phyloP scores from a whole-genome alignment of 2,329 filamentous ascomycete species.

The Ophiostoma sp. region DNA sequence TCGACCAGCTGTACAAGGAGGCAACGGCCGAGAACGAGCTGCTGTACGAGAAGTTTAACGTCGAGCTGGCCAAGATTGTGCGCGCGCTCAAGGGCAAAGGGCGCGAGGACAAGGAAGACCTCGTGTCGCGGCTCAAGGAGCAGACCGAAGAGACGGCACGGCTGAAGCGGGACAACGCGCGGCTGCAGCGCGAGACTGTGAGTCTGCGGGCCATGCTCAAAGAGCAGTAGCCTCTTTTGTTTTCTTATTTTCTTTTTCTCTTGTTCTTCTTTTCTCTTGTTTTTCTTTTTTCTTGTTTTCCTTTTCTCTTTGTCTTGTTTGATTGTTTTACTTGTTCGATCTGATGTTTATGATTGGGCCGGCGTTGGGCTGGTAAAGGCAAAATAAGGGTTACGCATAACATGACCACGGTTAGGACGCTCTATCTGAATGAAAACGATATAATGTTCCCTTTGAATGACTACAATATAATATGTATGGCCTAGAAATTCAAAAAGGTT shows the following conservation, averaged over 20 bases:
- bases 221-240: constrained; percentile 26
- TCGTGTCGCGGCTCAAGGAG: constrained; percentile 65
- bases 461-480: background rate
- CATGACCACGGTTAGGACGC: constrained; percentile 5
- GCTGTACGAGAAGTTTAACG: constrained; percentile 85
- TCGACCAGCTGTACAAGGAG: constrained; percentile 86
- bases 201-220: constrained; percentile 57
- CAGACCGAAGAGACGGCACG: constrained; percentile 70
- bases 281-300: background rate
- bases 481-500: background rate
- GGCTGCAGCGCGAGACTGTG: constrained; percentile 74
- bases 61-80: constrained; percentile 78
- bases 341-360: no score
- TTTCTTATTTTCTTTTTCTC: background rate
- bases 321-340: background rate
- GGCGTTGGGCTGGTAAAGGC: constrained; percentile 17
- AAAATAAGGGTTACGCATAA: background rate
- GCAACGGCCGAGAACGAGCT: constrained; percentile 86
- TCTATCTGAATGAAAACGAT: background rate
- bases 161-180: constrained; percentile 78
- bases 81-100: constrained; percentile 66
- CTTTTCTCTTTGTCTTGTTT: background rate
- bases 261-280: background rate
- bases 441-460: background rate
- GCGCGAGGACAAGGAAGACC: constrained; percentile 72